phyloP scores from a whole-genome alignment of 2,329 filamentous ascomycete species.

The Apiospora koreana region DNA sequence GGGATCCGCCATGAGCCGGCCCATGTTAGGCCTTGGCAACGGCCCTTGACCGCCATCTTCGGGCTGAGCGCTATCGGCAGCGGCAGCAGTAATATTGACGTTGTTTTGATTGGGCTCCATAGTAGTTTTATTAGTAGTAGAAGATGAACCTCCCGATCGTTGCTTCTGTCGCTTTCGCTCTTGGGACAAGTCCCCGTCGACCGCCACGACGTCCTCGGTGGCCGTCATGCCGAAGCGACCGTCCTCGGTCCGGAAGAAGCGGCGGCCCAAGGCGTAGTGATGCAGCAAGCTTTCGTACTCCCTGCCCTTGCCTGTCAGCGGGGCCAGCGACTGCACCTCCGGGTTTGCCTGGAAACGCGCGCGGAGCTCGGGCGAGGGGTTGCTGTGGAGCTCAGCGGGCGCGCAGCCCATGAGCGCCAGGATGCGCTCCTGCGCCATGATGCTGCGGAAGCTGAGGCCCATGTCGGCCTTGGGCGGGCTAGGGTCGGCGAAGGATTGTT shows the following conservation, averaged over 20 bases:
- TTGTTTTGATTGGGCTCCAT: no score
- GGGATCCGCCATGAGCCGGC: slow-evolving; percentile 19
- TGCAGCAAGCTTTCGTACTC: slow-evolving; percentile 18
- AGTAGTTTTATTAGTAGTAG: background rate
- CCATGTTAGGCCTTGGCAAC: background rate
- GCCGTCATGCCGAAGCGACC: slow-evolving; percentile 26
- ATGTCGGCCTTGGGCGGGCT: slow-evolving; percentile 12
- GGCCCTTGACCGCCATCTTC: background rate
- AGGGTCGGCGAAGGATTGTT: background rate
- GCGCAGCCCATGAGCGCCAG: slow-evolving; percentile 20
- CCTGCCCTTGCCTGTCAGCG: slow-evolving; percentile 14
- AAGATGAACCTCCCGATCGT: background rate
- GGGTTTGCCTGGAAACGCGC: slow-evolving; percentile 17
- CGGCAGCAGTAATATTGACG: background rate
- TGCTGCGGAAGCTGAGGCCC: slow-evolving; percentile 18
- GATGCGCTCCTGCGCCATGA: slow-evolving; percentile 22
- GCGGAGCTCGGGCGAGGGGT: slow-evolving; percentile 16
- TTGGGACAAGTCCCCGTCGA: slow-evolving; percentile 12
- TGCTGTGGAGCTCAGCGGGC: slow-evolving; percentile 11
- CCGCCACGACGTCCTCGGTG: slow-evolving; percentile 22
- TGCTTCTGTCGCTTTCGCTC: slow-evolving; percentile 5
- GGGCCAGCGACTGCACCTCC: slow-evolving; percentile 16
- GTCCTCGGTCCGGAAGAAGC: slow-evolving; percentile 24
- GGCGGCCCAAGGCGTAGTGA: slow-evolving; percentile 16
- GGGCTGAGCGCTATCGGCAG: background rate